Conservation (phyloP, 2,329 filamentous ascomycete species). For the Trichoderma endophyticum region DNA sequence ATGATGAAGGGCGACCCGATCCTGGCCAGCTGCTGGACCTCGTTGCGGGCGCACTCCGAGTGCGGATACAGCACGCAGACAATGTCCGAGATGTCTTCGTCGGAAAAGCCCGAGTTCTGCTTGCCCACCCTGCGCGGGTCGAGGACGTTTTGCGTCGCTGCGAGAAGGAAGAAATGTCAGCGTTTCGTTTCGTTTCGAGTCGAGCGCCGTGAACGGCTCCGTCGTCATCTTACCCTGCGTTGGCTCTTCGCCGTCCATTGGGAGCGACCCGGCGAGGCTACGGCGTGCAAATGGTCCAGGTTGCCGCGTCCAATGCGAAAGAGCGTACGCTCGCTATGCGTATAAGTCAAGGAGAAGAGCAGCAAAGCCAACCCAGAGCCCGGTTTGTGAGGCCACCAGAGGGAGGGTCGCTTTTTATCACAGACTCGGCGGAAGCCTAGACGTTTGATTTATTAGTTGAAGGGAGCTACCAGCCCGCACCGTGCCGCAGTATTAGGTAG, state of each 20-base stretch:
- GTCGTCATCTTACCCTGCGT: conserved; percentile 38
- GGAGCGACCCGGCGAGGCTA: conserved; percentile 32
- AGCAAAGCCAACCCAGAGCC: background rate
- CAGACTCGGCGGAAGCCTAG: background rate
- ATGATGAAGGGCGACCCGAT: conserved; percentile 50
- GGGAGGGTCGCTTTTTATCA: background rate
- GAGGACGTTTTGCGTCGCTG: conserved; percentile 46
- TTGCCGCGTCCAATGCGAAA: conserved; percentile 1
- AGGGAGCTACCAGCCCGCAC: conserved; percentile 4
- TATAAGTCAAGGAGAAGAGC: background rate
- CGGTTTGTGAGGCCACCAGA: background rate
- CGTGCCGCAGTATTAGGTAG: background rate
- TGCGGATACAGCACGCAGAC: conserved; percentile 83
- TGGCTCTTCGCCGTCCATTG: conserved; percentile 45
- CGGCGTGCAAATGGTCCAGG: conserved; percentile 25
- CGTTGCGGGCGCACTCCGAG: conserved; percentile 67
- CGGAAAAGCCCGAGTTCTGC: conserved; percentile 77
- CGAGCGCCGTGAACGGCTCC: background rate
- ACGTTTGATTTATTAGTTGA: background rate
- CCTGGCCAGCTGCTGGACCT: conserved; percentile 55
- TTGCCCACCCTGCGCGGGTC: conserved; percentile 77
- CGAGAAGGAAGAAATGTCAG: background rate
- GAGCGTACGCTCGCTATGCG: background rate
- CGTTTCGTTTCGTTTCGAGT: background rate
- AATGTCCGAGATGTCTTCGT: conserved; percentile 82